phyloP scores from a whole-genome alignment of 108 stramenopile genomes.

The Skeletonema grethae region DNA sequence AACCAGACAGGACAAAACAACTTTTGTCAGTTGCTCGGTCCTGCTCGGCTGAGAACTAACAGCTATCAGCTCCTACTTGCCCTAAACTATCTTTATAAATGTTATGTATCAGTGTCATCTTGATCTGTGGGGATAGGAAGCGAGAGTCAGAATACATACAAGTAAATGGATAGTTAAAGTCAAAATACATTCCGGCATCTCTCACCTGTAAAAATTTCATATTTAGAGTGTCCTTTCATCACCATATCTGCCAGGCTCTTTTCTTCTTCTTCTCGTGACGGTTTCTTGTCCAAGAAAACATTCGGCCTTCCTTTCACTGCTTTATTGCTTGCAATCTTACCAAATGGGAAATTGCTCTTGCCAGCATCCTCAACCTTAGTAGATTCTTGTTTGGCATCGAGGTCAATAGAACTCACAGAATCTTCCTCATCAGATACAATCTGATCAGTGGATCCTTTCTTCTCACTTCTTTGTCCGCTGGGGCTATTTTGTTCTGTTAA shows the following conservation, averaged over 20 bases:
- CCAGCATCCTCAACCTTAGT: neutral
- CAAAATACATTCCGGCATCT: neutral
- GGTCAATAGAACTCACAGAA: constrained; percentile 17
- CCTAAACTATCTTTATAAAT: neutral
- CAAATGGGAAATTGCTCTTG: constrained; percentile 11
- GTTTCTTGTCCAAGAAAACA: constrained; percentile 4
- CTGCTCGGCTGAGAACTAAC: too few species aligned
- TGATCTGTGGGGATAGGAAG: constrained; percentile 9
- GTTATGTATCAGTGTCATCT: constrained; percentile 17
- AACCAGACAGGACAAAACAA: too few species aligned
- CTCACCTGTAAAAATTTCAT: constrained; percentile 37
- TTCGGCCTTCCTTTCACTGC: constrained; percentile 4
- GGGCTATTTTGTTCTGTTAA: constrained; percentile 11
- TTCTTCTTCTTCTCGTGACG: constrained; percentile 25
- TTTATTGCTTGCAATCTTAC: constrained; percentile 7
- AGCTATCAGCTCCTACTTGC: neutral
- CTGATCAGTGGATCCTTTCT: constrained; percentile 2
- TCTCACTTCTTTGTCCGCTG: neutral
- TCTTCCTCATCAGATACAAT: constrained; percentile 40
- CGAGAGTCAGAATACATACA: neutral
- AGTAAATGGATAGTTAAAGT: neutral
- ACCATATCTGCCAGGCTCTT: constrained; percentile 49
- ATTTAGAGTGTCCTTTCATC: constrained; percentile 47
- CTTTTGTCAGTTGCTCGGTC: too few species aligned
- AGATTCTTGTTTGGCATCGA: neutral